A percentile compares a stretch with the other conserved stretches of the same genome.
Evolutionary conservation across 2,329 filamentous ascomycete species (phyloP).

Genomic region (Neurospora sp.): DNA sequence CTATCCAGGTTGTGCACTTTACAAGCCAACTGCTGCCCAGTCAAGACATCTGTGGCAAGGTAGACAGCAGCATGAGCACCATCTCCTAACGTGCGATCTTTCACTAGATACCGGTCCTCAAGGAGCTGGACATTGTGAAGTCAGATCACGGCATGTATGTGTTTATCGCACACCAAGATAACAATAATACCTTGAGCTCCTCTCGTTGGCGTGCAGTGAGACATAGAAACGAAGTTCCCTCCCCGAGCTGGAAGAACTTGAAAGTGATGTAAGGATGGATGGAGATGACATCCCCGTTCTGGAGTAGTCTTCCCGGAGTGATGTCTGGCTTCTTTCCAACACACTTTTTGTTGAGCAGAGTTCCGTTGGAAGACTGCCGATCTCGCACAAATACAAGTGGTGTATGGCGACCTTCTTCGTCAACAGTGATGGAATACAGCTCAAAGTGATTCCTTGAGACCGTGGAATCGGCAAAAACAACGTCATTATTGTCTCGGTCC

Average conservation of each 20-base stretch:
- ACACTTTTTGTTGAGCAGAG: constrained; percentile 37
- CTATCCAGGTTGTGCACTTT: constrained; percentile 45
- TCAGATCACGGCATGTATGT: constrained; percentile 7
- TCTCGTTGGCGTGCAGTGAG: constrained; percentile 22
- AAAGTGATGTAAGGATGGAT: constrained; percentile 29
- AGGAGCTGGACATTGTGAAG: constrained; percentile 29
- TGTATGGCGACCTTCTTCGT: constrained; percentile 22
- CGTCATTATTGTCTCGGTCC: constrained; percentile 7
- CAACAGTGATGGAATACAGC: constrained; percentile 44
- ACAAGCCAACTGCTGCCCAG: constrained; percentile 55
- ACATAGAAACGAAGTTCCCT: constrained; percentile 4
- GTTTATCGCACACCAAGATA: background rate
- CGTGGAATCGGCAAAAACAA: constrained; percentile 25
- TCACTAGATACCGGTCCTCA: constrained; percentile 36
- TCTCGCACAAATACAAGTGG: constrained; percentile 47
- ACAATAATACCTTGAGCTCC: constrained; percentile 24
- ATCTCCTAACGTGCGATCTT: constrained; percentile 38
- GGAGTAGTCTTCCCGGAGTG: constrained; percentile 36
- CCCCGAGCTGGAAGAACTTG: constrained; percentile 21
- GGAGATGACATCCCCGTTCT: constrained; percentile 39
- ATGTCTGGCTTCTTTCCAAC: constrained; percentile 31
- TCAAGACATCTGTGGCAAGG: constrained; percentile 40
- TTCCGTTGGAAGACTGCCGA: constrained; percentile 43
- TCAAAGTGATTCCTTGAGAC: constrained; percentile 47
- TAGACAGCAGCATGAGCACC: constrained; percentile 46